phyloP scores from a whole-genome alignment of 192 early-diverging fungal species.

The Gryganskiella cystojenkinii region DNA sequence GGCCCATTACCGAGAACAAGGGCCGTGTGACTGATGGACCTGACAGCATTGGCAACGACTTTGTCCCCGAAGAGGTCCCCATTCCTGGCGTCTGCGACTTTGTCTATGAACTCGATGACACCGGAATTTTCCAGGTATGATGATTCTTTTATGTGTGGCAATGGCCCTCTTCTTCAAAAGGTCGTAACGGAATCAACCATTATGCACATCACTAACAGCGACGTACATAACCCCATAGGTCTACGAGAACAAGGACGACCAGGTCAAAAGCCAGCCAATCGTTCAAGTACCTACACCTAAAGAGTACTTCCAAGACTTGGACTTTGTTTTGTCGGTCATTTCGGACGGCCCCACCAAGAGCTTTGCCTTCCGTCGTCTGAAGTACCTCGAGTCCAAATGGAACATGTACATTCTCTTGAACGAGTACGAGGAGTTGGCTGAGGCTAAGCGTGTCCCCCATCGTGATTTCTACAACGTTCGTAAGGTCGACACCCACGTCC shows the following conservation, averaged over 20 bases:
- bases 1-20: slow-evolving; percentile 62
- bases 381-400: slow-evolving; percentile 95
- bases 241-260: slow-evolving; percentile 29
- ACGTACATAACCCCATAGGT: slow-evolving; percentile 11
- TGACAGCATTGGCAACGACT: slow-evolving; percentile 51
- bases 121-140: slow-evolving; percentile 77
- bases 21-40: slow-evolving; percentile 42
- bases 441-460: slow-evolving; percentile 95
- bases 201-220: not conserved
- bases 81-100: slow-evolving; percentile 49
- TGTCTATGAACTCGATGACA: slow-evolving; percentile 65
- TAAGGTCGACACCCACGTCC: slow-evolving; percentile 98
- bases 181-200: too few species aligned
- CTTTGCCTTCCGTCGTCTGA: slow-evolving; percentile 91
- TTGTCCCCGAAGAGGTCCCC: slow-evolving; percentile 34
- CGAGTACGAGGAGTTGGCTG: slow-evolving; percentile 96
- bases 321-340: slow-evolving; percentile 84
- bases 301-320: slow-evolving; percentile 90
- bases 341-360: slow-evolving; percentile 94
- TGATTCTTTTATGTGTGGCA: slow-evolving; percentile 8
- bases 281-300: slow-evolving; percentile 75
- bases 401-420: slow-evolving; percentile 93
- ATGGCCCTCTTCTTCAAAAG: too few species aligned
- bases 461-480: slow-evolving; percentile 99
- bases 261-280: slow-evolving; percentile 48